Base-by-base conservation (phyloP, 2,329 filamentous ascomycete genomes). In the Colletotrichum nymphaeae region DNA sequence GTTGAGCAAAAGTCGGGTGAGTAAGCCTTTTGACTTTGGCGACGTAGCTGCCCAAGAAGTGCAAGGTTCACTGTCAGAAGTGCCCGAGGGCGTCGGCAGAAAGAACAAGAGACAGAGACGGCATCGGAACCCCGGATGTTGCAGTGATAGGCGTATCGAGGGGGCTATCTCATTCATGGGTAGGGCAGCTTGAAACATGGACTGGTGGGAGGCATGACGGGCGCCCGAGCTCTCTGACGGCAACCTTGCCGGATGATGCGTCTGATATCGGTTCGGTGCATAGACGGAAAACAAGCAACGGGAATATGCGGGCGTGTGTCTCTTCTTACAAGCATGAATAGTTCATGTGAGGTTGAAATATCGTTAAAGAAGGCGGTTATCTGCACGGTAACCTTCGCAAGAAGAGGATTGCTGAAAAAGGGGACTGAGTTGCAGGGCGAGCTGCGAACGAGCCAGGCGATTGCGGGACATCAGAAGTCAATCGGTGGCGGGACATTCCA, bases 181-280 rank as follows among this genome's bases (percentile, higher is more conserved):
- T 42, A 69, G 70, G 70, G 70, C 70, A 55, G 53, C 59, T 72
- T 73, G 70, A 73, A 73, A 73, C 70, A 73, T 53, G 66, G 59
- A 59, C 59, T 59, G 69, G 53, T 56, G 42, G 55, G 53, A 72
- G 66, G 70, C 70, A 73, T 73, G 66, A 69, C 53, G 59, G 32
- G 59, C 46, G 70, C 59, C 66, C 70, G 66, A 73, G 66, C 66
- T 69, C 69, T 69, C 66, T 65, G 32, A 56, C 59, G 59, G 55
- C 30, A 73, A 58, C 66, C 70, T 59, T 64, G 70, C 59, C 52
- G 58, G 30, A 49, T 57, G 64, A 69, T 69, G 53, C 65, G 65
- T 69, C 65, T 72, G 69, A 69, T 63, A 42, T 58, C 24, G 58
- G 49, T 42, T 49, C 52, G 12, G 57, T 53, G 65, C 64, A 69